Conservation (phyloP, 257 asterid species). For the Leptodermis oblonga region DNA sequence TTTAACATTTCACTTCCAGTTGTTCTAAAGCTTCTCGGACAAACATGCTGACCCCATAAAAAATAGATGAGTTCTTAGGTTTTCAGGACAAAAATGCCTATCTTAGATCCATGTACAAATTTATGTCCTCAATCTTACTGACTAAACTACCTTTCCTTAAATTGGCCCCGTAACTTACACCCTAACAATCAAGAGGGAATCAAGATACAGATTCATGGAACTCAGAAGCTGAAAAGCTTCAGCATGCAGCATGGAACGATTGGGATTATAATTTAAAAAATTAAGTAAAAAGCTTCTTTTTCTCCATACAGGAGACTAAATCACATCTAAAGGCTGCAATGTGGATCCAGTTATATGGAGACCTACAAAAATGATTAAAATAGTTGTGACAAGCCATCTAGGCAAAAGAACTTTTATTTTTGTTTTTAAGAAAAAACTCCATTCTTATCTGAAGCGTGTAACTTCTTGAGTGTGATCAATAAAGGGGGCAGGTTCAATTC, state of each 20-base stretch:
- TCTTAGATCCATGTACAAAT: neutral
- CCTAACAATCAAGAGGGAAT: neutral
- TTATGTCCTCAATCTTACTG: neutral
- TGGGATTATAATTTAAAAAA: neutral
- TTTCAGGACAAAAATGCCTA: neutral
- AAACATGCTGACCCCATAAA: too few species aligned
- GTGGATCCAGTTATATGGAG: neutral
- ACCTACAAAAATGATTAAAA: neutral
- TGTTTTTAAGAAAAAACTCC: neutral
- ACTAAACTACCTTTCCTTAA: neutral
- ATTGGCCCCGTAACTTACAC: neutral
- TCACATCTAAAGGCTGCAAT: neutral
- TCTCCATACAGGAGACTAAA: neutral
- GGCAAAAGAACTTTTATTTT: neutral
- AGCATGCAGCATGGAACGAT: neutral
- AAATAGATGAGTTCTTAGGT: neutral
- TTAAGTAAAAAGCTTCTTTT: neutral
- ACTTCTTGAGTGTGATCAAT: neutral
- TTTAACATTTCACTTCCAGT: neutral
- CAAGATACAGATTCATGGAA: neutral
- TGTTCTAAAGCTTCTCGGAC: neutral
- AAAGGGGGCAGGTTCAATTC: neutral
- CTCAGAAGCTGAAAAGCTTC: constrained; percentile 1
- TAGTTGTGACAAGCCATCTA: neutral
- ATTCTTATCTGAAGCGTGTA: neutral